A percentile compares a stretch with the other conserved stretches of the same genome.
phyloP scores from a whole-genome alignment of 2,329 filamentous ascomycete species.

The Pseudocercospora fijiensis region DNA sequence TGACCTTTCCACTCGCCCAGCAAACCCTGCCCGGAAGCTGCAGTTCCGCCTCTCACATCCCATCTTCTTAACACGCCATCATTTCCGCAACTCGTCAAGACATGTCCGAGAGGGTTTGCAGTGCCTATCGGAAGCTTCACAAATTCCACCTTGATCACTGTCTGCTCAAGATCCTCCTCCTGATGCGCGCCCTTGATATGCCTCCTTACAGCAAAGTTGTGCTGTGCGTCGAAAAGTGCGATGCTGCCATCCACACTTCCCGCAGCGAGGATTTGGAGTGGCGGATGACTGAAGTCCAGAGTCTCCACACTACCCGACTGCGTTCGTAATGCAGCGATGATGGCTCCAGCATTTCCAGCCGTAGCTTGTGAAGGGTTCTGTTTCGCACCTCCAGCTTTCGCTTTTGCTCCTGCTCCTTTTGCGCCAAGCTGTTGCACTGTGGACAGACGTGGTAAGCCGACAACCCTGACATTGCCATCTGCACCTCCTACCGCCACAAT shows the following conservation, averaged over 20 bases:
- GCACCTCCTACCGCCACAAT: constrained; percentile 86
- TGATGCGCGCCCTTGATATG: constrained; percentile 82
- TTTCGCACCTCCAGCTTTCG: constrained; percentile 50
- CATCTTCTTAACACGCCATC: constrained; percentile 88
- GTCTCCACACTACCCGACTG: constrained; percentile 80
- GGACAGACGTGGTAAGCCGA: constrained; percentile 71
- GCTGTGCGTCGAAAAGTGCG: constrained; percentile 79
- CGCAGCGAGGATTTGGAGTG: constrained; percentile 60
- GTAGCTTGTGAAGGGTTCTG: constrained; percentile 44
- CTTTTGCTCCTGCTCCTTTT: constrained; percentile 49
- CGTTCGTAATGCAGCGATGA: constrained; percentile 78
- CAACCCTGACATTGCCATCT: constrained; percentile 78
- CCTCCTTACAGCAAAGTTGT: constrained; percentile 81
- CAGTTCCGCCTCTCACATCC: constrained; percentile 72
- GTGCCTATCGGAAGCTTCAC: constrained; percentile 51
- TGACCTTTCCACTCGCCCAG: constrained; percentile 90
- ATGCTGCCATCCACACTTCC: constrained; percentile 69
- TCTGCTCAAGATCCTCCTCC: constrained; percentile 56
- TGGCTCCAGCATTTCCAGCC: constrained; percentile 62
- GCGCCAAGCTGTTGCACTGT: constrained; percentile 38
- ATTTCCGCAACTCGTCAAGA: constrained; percentile 85
- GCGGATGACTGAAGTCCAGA: constrained; percentile 62
- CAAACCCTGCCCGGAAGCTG: constrained; percentile 66
- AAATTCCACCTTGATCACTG: constrained; percentile 92
- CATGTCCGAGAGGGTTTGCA: constrained; percentile 50